Conservation (phyloP, 2,329 filamentous ascomycete genomes). For the Calonectria hawksworthii region DNA sequence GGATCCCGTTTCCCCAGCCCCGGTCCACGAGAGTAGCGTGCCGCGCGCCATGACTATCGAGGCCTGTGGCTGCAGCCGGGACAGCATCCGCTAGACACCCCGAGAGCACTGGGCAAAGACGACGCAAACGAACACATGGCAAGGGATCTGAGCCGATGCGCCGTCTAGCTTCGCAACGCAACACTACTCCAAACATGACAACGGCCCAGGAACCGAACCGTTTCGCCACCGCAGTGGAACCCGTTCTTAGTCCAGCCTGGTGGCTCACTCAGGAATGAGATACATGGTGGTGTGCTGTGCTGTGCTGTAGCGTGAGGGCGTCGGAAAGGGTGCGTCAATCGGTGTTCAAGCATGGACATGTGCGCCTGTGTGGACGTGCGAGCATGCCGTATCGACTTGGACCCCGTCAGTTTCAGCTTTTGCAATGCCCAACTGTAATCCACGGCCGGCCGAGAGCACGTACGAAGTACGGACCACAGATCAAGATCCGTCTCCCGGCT, state of each 20-base stretch:
- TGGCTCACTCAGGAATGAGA: constrained; percentile 10
- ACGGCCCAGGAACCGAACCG: constrained; percentile 39
- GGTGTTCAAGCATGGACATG: background rate
- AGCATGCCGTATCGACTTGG: background rate
- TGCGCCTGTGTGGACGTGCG: background rate
- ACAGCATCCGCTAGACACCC: constrained; percentile 40
- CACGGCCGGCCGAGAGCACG: background rate
- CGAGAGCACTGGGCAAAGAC: constrained; percentile 17
- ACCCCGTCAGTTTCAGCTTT: constrained; percentile 17
- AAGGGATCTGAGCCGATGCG: constrained; percentile 34
- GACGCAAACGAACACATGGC: constrained; percentile 23
- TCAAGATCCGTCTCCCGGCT: background rate
- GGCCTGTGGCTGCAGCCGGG: constrained; percentile 40
- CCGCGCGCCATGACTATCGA: constrained; percentile 31
- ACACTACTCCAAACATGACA: constrained; percentile 32
- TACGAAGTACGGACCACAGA: background rate
- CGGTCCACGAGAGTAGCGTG: constrained; percentile 39
- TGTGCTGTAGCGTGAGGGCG: background rate
- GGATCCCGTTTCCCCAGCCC: constrained; percentile 29
- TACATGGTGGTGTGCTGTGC: constrained; percentile 1
- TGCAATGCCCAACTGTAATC: background rate
- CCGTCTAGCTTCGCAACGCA: constrained; percentile 19
- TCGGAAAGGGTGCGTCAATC: constrained; percentile 1
- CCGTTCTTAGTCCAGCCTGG: constrained; percentile 24
- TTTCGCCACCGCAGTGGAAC: constrained; percentile 38